Evolutionary conservation across 1,284 basidiomycete genomes (phyloP), one percentile per base, ranked within the genome.

Genomic region (Malassezia vespertilionis): DNA sequence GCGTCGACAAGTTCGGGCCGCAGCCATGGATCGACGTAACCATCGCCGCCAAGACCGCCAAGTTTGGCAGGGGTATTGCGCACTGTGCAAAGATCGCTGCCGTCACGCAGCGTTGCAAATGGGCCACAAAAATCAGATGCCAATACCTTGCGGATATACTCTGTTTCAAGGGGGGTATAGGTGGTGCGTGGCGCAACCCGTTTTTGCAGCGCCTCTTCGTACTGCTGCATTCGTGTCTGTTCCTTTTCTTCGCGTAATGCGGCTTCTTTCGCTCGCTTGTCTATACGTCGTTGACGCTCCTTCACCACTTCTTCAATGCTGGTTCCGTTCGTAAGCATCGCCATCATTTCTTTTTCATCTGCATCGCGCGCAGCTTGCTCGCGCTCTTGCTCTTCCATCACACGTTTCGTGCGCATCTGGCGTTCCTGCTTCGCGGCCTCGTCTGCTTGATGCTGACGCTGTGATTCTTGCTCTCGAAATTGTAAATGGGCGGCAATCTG

Each of bases 1-100:
- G 47, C 50, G 20, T 46, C 43, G 21, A 58, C 40, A 47, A 49
- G 55, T 8, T 51, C 53, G 4, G 58, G 52, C 26, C 50, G 55
- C 15, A 63, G 51, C 61, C 61, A 63, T 5, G 62, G 62, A 32
- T 65, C 62, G 24, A 61, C 54, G 40, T 65, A 65, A 11, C 57
- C 59, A 12, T 32, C 49, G 15, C 40, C 17, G n/a, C 56, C 54
- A 17, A 56, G 54, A 9, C 57, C 56, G 9, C 61, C 60, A 2
- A 61, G 30, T 1, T 51, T 52, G 1, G 53, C 46, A 1, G 62
- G 58, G 18, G 58, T 54, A 23, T 44, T 55, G n/a, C 56, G 55
- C 14, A 56, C 53, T 0, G 56, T 41, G 21, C 56, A 59, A 10
- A 64, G 44, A 5, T 27, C 42, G 14, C 53, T 34, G 7, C 57